Conservation (phyloP, 169 alveolate genomes). For the Blepharisma undulans region DNA sequence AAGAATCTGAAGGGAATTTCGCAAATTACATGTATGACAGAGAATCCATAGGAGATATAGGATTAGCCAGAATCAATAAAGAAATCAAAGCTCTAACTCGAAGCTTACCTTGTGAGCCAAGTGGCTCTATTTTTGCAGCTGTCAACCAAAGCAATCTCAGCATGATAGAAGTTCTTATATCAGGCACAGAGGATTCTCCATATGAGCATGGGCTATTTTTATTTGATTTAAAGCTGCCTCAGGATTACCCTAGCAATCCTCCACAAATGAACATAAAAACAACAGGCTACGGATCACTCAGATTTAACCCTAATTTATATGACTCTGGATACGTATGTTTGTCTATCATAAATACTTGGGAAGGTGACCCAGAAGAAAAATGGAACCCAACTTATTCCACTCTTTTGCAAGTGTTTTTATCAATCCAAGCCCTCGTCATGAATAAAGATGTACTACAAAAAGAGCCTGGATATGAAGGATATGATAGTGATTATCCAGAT, state of each 20-base stretch:
- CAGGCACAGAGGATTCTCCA: constrained; percentile 83
- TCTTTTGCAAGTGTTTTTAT: constrained; percentile 65
- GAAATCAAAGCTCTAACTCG: constrained; percentile 70
- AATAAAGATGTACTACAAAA: constrained; percentile 69
- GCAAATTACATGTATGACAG: neutral
- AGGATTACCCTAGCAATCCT: constrained; percentile 72
- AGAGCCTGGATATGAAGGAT: constrained; percentile 77
- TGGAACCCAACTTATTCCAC: constrained; percentile 81
- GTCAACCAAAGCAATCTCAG: constrained; percentile 66
- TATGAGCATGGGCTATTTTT: constrained; percentile 78
- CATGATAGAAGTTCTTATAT: constrained; percentile 68
- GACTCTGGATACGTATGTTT: constrained; percentile 78
- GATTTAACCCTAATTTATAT: constrained; percentile 83
- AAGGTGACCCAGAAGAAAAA: constrained; percentile 72
- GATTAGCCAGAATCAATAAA: constrained; percentile 41
- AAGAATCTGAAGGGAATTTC: neutral
- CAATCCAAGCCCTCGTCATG: constrained; percentile 75
- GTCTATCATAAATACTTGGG: constrained; percentile 79
- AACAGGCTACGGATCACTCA: constrained; percentile 64
- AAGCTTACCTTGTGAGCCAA: constrained; percentile 66
- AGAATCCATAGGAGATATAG: neutral
- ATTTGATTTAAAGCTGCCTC: constrained; percentile 72
- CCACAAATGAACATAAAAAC: constrained; percentile 73
- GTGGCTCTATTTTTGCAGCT: constrained; percentile 68
- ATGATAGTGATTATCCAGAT: constrained; percentile 56